Evolutionary conservation across 2,329 filamentous ascomycete species (phyloP), one percentile per base, ranked within the genome.

Genomic region (Colletotrichum incanum): DNA sequence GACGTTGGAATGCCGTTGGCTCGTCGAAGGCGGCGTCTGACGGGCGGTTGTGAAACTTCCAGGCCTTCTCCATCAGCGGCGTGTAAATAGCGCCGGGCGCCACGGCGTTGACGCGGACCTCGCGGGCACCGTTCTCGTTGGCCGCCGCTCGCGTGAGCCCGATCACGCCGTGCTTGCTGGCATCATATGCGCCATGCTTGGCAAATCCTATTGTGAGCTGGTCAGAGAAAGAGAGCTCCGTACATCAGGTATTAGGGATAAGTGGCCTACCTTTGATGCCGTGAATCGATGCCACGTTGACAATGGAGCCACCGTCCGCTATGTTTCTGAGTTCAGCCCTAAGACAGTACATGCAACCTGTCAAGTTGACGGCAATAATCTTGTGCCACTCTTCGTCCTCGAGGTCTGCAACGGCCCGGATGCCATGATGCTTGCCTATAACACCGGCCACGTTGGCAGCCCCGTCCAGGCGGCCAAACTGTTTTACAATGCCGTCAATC

Each of bases 361-460:
- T 87, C 65, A 88, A 76, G 71, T 88, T 88, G 55, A 87, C 80
- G 8, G 79, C 81, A 43, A 88, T 86, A 67, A 86, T 84, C 60
- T 80, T 82, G 58, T 87, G 77, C 86, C 86, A 88, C 66, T 86
- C 84, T 39, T 81, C 80, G 67, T 86, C 85, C 20, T 84, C 81
- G 34, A 86, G 76, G 34, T 86, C 84, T 7, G 80, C 78, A 18
- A 86, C 80, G 1, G 81, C 74, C 45, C 81, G 78, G 65, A 81
- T 75, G 14, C 81, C 81, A 71, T 85, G 84, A 47, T 80, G 77
- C 74, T 82, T 82, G 67, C 85, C 85, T 73, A 87, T 85, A 54
- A 89, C 81, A 16, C 87, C 87, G 5, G 89, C 89, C 11, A 88
- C 82, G 65, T 91, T 90, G 14, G 86, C 88, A 26, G 88, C 87